Conservation (phyloP, 768 basidiomycete species). For the Leccinellum albellum region DNA sequence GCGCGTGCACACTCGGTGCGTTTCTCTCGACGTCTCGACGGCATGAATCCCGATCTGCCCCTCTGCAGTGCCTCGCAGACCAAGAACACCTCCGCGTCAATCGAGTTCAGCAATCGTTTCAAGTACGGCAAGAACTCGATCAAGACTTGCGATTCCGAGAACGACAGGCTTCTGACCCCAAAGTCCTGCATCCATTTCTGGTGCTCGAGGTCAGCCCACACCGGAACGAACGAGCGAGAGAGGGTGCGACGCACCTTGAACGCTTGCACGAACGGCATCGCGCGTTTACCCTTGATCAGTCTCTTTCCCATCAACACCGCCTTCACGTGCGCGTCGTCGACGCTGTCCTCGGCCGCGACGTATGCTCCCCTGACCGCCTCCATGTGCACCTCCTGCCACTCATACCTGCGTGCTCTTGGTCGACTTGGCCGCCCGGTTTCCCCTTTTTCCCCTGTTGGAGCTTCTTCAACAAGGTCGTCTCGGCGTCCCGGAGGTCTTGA, state of each 20-base stretch:
- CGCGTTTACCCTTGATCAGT: slow-evolving; percentile 91
- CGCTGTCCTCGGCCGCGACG: slow-evolving; percentile 48
- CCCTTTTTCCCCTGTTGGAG: slow-evolving; percentile 72
- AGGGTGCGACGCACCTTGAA: no score
- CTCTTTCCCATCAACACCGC: slow-evolving; percentile 63
- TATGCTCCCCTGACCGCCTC: slow-evolving; percentile 70
- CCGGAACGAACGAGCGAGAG: no score
- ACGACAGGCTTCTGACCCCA: no score
- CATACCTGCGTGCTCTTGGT: slow-evolving; percentile 89
- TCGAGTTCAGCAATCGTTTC: no score
- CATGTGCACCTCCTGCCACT: slow-evolving; percentile 84
- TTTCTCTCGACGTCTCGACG: no score
- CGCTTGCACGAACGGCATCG: slow-evolving; percentile 94
- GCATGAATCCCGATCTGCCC: no score
- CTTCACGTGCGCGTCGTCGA: slow-evolving; percentile 81
- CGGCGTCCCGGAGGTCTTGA: slow-evolving; percentile 89
- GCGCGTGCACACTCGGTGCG: no score
- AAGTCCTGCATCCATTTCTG: no score
- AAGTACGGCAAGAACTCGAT: no score
- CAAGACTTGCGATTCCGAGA: no score
- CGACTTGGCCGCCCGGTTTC: slow-evolving; percentile 51
- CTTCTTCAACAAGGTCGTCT: slow-evolving; percentile 73
- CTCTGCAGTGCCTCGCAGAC: slow-evolving; percentile 43
- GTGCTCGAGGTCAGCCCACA: no score
- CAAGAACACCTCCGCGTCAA: slow-evolving; percentile 64